Evolutionary conservation across 2,329 filamentous ascomycete species (phyloP).

Genomic region (Xylariaceae sp.): DNA sequence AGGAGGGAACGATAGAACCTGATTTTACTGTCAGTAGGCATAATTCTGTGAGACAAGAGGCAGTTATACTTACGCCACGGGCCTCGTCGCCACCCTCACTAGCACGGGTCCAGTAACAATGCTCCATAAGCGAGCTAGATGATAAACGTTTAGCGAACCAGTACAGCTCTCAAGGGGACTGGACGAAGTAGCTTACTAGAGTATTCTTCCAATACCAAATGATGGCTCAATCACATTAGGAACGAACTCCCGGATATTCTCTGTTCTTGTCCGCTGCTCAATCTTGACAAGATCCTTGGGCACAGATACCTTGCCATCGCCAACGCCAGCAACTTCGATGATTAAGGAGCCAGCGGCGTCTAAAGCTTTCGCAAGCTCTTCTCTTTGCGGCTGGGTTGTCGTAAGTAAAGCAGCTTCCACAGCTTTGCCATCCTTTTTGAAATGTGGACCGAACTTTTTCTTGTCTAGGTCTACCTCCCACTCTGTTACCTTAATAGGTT

Average conservation of each 20-base stretch:
- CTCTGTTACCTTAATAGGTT: conserved; percentile 82
- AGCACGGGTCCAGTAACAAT: conserved; percentile 87
- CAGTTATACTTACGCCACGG: conserved; percentile 72
- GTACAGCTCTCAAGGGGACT: background rate
- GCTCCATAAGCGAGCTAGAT: conserved; percentile 77
- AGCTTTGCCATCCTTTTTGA: conserved; percentile 91
- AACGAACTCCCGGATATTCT: conserved; percentile 88
- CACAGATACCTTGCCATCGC: conserved; percentile 74
- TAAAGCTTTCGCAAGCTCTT: conserved; percentile 78
- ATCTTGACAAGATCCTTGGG: conserved; percentile 81
- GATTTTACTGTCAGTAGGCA: conserved; percentile 16
- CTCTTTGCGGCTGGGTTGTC: conserved; percentile 80
- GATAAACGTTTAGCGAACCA: conserved; percentile 8
- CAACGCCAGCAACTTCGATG: conserved; percentile 72
- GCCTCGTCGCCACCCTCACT: conserved; percentile 76
- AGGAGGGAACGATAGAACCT: conserved; percentile 76
- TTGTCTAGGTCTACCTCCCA: conserved; percentile 89
- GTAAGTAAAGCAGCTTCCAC: conserved; percentile 81
- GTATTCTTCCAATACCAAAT: conserved; percentile 93
- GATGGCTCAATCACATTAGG: conserved; percentile 98
- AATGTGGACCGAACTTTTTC: conserved; percentile 94
- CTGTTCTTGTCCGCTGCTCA: conserved; percentile 80
- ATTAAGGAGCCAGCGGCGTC: conserved; percentile 74
- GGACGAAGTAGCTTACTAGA: conserved; percentile 60
- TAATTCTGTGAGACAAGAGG: background rate